Evolutionary conservation across 164 flowering plant species (phyloP), one percentile per base, ranked within the genome.

Genomic region (Piper betle): DNA sequence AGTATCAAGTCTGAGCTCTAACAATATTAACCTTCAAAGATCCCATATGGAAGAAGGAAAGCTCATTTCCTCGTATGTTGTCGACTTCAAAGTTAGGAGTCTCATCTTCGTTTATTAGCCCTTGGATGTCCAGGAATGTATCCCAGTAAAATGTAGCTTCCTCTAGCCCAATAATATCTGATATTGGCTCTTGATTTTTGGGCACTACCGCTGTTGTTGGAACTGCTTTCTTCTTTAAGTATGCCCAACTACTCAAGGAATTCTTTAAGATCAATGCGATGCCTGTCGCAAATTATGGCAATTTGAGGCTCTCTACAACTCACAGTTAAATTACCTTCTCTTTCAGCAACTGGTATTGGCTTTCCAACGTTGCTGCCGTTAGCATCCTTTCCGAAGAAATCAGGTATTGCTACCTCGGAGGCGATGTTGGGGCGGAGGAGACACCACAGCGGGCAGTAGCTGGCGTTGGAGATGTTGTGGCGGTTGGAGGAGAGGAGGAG

Each of bases 241-340:
- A 93, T 68, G 1, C 99, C 97, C 50, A 90, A 59, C 68, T 90
- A 92, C 74, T 93, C 86, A 48, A 93, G 91, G 66, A 93, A 93
- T 73, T 90, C 99, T 42, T 78, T 75, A 2, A 93, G 80, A 71
- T 93, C 99, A 75, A 93, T 82, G 77, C 85, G 92, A 48, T 90
- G 94, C 71, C 81, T 86, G 76, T 84, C 84, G 59, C 58, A 25
- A 55, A 19, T 53, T 19, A 19, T 39, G 6, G 43, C 12, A 17
- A 10, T 12, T 46, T 10, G 50, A 13, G 18, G 25, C 16, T 11
- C 5, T 11, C 33, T 2, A 25, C 33, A 25, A 25, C 33, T 25
- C 33, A 25, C 33, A 25, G 33, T 25, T 25, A 25, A 25, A 37
- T 60, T 20, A 39, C 69, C 8, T 50, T 13, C 60, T 3, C 71